phyloP scores from a whole-genome alignment of 306 rosid species.

The Inga laurina region DNA sequence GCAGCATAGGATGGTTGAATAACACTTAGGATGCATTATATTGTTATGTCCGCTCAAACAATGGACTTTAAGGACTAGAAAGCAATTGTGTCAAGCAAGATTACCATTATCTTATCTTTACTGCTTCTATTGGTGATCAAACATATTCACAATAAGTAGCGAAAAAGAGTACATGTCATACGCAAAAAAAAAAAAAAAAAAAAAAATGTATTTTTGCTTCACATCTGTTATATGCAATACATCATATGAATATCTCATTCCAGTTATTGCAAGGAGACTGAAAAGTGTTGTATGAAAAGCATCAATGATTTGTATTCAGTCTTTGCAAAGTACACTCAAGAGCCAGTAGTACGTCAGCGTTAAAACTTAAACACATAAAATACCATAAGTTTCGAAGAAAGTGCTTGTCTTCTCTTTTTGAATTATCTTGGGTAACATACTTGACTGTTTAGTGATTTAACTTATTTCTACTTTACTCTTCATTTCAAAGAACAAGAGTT shows the following conservation, averaged over 20 bases:
- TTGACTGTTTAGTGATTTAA: constrained; percentile 39
- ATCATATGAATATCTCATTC: not conserved
- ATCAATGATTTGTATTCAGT: constrained; percentile 46
- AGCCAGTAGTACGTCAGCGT: constrained; percentile 22
- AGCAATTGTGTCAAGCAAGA: constrained; percentile 4
- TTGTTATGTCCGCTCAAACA: constrained; percentile 11
- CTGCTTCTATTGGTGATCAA: not conserved
- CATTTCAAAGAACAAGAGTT: constrained; percentile 45
- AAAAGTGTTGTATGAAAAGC: constrained; percentile 29
- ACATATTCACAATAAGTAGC: not conserved
- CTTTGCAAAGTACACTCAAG: constrained; percentile 37
- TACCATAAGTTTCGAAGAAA: constrained; percentile 17
- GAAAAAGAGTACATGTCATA: not conserved
- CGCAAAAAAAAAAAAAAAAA: not conserved
- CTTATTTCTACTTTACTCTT: constrained; percentile 25
- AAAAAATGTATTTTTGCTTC: not conserved
- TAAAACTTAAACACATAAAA: not conserved
- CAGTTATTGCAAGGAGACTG: constrained; percentile 22
- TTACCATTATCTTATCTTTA: not conserved
- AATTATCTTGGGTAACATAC: not conserved
- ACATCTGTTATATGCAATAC: not conserved
- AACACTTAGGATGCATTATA: not conserved
- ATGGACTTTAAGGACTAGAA: constrained; percentile 22
- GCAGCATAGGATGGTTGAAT: not conserved
- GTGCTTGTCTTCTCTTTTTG: not conserved